Percentiles rank a stretch among this genome's conserved stretches.
phyloP scores from a whole-genome alignment of 164 flowering plant species.

The Vitis riparia region DNA sequence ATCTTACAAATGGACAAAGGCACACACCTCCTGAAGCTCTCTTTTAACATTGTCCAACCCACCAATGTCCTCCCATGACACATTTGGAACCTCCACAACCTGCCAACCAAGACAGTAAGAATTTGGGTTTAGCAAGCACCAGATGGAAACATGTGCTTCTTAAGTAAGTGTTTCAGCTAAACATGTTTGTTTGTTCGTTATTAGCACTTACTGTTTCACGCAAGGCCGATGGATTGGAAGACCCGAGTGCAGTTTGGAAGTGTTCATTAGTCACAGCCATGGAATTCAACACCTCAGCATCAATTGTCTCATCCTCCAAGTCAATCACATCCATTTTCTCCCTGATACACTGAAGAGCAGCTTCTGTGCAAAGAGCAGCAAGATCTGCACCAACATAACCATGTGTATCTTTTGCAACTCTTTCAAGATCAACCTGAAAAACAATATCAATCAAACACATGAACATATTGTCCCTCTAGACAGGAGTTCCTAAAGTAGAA shows the following conservation, averaged over 20 bases:
- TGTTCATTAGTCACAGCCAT: constrained; percentile 77
- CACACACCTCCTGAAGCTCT: constrained; percentile 52
- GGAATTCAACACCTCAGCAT: constrained; percentile 67
- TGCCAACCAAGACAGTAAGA: constrained; percentile 14
- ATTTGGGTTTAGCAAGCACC: too few species aligned
- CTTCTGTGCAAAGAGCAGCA: constrained; percentile 73
- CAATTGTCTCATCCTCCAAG: constrained; percentile 63
- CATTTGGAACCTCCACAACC: constrained; percentile 82
- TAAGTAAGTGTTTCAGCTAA: too few species aligned
- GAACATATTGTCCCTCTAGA: not conserved
- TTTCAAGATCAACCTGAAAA: constrained; percentile 67
- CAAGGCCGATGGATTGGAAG: constrained; percentile 63
- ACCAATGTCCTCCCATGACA: constrained; percentile 71
- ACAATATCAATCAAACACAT: not conserved
- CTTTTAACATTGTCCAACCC: constrained; percentile 69
- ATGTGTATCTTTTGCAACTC: constrained; percentile 58
- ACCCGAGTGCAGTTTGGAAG: constrained; percentile 58
- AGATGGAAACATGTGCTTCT: not conserved
- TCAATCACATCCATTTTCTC: constrained; percentile 76
- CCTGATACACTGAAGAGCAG: constrained; percentile 73
- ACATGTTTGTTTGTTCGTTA: too few species aligned
- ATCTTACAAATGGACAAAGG: not conserved
- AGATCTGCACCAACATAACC: constrained; percentile 79
- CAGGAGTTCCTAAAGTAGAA: not conserved
- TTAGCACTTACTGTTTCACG: constrained; percentile 57